A percentile compares a stretch with the other conserved stretches of the same genome.
Conservation (phyloP, 1,139 yeast genomes). For the Hyphopichia khmerensis region DNA sequence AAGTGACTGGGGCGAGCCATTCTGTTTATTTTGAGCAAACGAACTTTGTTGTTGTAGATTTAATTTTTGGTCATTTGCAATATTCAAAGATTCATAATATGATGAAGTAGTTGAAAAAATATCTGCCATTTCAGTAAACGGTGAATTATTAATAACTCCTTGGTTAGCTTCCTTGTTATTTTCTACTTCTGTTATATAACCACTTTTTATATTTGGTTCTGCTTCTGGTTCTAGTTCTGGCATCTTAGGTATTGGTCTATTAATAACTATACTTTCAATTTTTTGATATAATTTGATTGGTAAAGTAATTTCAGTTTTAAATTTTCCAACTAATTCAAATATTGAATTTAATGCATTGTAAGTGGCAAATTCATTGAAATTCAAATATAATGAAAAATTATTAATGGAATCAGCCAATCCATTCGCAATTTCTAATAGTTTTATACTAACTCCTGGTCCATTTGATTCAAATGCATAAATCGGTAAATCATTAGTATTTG, state of each 20-base stretch:
- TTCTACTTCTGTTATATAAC: neutral
- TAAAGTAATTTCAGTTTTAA: constrained; percentile 9
- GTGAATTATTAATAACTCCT: no score
- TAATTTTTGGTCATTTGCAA: no score
- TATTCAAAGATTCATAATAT: neutral
- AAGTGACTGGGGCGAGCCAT: no score
- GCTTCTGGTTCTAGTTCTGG: neutral
- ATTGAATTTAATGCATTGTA: constrained; percentile 7
- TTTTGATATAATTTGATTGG: constrained; percentile 7
- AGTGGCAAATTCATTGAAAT: constrained; percentile 5
- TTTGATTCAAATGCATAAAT: constrained; percentile 16
- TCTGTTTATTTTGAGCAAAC: no score
- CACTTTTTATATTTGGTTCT: no score
- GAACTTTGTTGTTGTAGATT: no score
- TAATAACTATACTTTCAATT: constrained; percentile 5
- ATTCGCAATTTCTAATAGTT: constrained; percentile 10
- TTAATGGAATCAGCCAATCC: constrained; percentile 5
- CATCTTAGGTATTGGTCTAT: neutral
- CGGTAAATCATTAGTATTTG: constrained; percentile 12
- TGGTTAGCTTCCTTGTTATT: no score
- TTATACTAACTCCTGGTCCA: constrained; percentile 11
- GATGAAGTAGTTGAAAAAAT: neutral
- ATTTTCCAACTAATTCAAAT: constrained; percentile 7
- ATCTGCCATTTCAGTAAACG: neutral
- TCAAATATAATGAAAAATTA: constrained; percentile 7